These are phyloP conservation scores for Chlorella sp. DNA, from an alignment of 139 green algal species.

Conservation along the genomic window DNA sequence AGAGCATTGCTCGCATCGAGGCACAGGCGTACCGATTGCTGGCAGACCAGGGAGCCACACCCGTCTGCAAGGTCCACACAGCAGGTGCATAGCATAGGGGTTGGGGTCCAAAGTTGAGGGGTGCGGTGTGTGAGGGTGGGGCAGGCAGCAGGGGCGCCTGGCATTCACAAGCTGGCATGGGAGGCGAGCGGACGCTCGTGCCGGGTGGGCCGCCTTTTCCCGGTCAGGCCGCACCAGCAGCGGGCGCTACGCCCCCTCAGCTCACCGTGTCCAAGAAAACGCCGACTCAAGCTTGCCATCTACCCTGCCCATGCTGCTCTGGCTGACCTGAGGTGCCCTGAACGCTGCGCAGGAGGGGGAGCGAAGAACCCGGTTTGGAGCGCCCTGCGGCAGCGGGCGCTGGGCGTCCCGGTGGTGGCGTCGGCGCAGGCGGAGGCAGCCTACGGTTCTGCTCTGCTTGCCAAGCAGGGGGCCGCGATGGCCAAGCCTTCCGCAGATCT, in stretches of 20 bases:
- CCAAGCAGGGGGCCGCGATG: neutral
- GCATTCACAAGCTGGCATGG: no score
- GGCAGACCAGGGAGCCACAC: slow-evolving; percentile 68
- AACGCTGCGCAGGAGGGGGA: slow-evolving; percentile 73
- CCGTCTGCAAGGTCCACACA: slow-evolving; percentile 40
- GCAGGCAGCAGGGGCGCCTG: neutral
- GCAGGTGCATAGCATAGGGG: neutral
- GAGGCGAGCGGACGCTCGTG: no score
- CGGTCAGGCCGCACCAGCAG: neutral
- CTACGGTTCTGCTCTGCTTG: slow-evolving; percentile 63
- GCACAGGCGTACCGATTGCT: slow-evolving; percentile 72
- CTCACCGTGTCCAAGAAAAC: neutral
- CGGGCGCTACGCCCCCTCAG: neutral
- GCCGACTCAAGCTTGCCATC: neutral
- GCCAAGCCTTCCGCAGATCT: neutral
- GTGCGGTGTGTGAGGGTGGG: neutral
- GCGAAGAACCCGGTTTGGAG: slow-evolving; percentile 84
- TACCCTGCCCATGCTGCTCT: neutral
- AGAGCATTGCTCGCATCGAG: slow-evolving; percentile 88
- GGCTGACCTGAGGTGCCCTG: no score
- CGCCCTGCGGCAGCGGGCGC: slow-evolving; percentile 57
- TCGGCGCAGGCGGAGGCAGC: slow-evolving; percentile 73
- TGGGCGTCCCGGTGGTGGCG: slow-evolving; percentile 78
- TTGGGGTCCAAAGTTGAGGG: neutral
- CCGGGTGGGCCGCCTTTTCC: no score